These are phyloP conservation scores for Auricularia sp. DNA, from an alignment of 768 basidiomycete genomes.

Conservation along the genomic window DNA sequence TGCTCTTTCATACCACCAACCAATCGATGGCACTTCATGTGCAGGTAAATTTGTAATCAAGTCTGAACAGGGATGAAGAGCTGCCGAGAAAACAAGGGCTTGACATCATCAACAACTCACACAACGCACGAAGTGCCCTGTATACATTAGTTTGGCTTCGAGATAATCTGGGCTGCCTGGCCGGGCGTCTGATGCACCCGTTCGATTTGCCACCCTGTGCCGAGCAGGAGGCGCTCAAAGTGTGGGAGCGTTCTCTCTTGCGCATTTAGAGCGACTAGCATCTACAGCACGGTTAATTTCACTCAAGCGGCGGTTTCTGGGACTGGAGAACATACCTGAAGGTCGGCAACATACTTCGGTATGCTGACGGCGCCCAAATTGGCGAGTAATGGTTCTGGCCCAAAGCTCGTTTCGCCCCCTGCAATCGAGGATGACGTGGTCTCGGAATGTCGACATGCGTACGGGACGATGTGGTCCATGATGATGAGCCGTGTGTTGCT, in stretches of 20 bases:
- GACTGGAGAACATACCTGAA: background rate
- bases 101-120: too few species aligned
- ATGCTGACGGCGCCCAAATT: conserved; percentile 14
- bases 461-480: conserved; percentile 7
- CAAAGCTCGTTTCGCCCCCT: background rate
- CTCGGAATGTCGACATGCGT: conserved; percentile 5
- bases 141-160: background rate
- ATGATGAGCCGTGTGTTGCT: conserved; percentile 9
- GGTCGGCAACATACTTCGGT: conserved; percentile 11
- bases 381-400: conserved; percentile 16
- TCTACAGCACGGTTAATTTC: background rate
- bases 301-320: background rate
- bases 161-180: background rate
- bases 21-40: too few species aligned
- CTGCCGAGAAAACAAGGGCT: too few species aligned
- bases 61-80: too few species aligned
- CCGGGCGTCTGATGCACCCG: background rate
- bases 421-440: background rate
- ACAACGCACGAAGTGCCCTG: too few species aligned
- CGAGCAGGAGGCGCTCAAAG: background rate
- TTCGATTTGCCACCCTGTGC: conserved; percentile 8
- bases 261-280: background rate
- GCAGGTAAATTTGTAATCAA: too few species aligned
- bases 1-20: too few species aligned
- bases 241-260: conserved; percentile 6